Conservation (phyloP, 2,329 filamentous ascomycete genomes). For the Sclerotinia trifoliorum region DNA sequence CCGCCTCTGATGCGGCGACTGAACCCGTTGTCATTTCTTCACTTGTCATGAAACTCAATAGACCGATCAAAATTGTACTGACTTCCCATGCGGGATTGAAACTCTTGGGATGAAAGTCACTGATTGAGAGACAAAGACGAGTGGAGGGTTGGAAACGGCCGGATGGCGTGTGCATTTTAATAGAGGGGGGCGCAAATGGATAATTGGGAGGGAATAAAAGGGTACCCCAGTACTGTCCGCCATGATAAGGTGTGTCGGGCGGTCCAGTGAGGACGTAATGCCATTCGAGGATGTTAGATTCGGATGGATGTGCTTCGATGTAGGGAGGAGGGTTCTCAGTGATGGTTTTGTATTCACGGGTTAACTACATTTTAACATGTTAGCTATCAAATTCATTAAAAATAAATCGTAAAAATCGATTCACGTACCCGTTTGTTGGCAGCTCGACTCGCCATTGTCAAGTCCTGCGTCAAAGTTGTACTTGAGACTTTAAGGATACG, state of each 20-base stretch:
- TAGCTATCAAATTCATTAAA: neutral
- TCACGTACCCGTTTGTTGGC: constrained; percentile 64
- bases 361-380: constrained; percentile 46
- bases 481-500: constrained; percentile 22
- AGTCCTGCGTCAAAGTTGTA: constrained; percentile 35
- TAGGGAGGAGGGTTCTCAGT: constrained; percentile 80
- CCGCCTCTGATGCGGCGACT: constrained; percentile 71
- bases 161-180: constrained; percentile 97
- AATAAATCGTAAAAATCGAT: neutral
- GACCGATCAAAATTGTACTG: constrained; percentile 88
- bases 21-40: constrained; percentile 98
- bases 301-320: constrained; percentile 85
- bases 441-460: constrained; percentile 66
- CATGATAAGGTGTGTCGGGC: constrained; percentile 88
- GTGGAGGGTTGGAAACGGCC: constrained; percentile 93
- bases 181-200: constrained; percentile 93
- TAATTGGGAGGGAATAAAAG: constrained; percentile 95
- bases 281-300: constrained; percentile 91
- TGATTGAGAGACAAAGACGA: constrained; percentile 90
- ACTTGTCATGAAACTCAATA: constrained; percentile 96
- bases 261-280: constrained; percentile 95
- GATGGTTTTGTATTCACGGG: constrained; percentile 63
- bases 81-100: constrained; percentile 99
- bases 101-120: constrained; percentile 94
- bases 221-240: constrained; percentile 97